These are phyloP conservation scores for Bombardia bombarda DNA, from an alignment of 495 filamentous ascomycete genomes.

Conservation along the genomic window DNA sequence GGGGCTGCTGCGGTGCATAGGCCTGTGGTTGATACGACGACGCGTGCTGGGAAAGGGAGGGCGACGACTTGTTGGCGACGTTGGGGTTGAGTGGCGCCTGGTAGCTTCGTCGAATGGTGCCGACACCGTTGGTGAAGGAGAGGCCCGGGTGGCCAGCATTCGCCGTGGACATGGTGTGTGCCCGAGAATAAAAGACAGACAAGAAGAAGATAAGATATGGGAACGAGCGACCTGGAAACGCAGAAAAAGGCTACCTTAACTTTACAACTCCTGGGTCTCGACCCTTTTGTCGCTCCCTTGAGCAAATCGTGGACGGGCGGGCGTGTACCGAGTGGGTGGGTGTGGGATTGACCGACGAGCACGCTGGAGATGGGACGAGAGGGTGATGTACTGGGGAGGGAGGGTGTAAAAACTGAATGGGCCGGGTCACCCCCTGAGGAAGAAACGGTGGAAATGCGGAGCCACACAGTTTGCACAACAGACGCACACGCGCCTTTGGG, in stretches of 20 bases:
- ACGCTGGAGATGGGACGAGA: conserved; percentile 16
- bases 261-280: conserved; percentile 15
- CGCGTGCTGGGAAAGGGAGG: conserved; percentile 33
- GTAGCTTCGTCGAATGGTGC: conserved; percentile 15
- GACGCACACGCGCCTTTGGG: no score
- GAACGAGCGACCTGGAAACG: background rate
- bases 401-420: no score
- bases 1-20: conserved; percentile 26
- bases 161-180: conserved; percentile 20
- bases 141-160: conserved; percentile 25
- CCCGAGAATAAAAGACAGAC: conserved; percentile 4
- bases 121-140: conserved; percentile 13
- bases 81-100: conserved; percentile 24
- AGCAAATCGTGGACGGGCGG: conserved; percentile 19
- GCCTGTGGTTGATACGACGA: conserved; percentile 29
- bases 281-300: conserved; percentile 14
- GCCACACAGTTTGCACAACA: no score
- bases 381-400: conserved; percentile 9
- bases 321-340: conserved; percentile 24
- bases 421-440: no score
- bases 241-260: conserved; percentile 13
- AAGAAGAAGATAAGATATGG: conserved; percentile 4
- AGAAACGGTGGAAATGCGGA: no score
- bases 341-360: conserved; percentile 15
- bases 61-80: conserved; percentile 32